These are phyloP conservation scores for Colletotrichum abscissum DNA, from an alignment of 2,329 filamentous ascomycete species.

Conservation along the genomic window DNA sequence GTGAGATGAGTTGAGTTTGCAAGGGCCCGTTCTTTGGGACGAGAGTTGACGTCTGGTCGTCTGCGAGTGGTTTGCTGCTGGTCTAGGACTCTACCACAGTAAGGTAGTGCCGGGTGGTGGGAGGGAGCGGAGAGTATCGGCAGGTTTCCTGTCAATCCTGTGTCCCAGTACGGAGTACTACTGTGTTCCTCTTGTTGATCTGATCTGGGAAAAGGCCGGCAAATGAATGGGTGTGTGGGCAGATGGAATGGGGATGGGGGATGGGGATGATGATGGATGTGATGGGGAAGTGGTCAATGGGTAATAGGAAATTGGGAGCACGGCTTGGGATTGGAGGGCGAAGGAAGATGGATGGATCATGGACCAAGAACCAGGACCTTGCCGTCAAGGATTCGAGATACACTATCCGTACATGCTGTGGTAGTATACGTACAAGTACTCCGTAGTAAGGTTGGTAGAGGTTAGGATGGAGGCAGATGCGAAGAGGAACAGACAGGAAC, in stretches of 20 bases:
- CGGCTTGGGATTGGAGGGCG: background rate
- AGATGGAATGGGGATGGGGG: background rate
- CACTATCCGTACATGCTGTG: too few species aligned
- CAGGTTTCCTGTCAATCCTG: background rate
- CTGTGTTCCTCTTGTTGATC: background rate
- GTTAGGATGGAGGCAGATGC: too few species aligned
- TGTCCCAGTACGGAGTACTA: too few species aligned
- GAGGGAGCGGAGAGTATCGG: background rate
- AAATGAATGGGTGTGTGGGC: background rate
- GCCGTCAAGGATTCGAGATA: background rate
- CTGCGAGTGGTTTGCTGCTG: background rate
- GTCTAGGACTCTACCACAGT: too few species aligned
- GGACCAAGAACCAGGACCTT: background rate
- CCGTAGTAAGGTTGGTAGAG: too few species aligned
- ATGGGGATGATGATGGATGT: background rate
- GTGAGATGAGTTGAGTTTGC: conserved; percentile 1
- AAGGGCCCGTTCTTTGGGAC: conserved; percentile 6
- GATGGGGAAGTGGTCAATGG: background rate
- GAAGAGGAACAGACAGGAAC: background rate
- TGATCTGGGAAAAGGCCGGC: background rate
- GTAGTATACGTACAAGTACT: too few species aligned
- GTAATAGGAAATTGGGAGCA: background rate
- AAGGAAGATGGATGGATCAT: background rate
- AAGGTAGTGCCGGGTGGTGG: background rate
- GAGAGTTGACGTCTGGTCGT: background rate